phyloP scores from a whole-genome alignment of 441 rosid species.

The Adansonia grandidieri region DNA sequence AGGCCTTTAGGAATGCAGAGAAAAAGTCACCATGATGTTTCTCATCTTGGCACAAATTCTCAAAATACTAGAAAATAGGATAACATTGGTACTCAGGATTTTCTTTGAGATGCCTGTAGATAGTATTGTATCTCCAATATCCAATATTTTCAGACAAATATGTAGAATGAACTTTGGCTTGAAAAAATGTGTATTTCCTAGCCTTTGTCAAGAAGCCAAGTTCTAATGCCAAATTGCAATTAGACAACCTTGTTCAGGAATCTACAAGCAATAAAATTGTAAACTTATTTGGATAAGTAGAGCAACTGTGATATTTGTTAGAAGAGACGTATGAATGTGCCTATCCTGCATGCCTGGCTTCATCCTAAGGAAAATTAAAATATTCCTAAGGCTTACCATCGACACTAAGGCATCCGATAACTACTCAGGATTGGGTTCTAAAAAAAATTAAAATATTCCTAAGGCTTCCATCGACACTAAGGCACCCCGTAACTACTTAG shows the following conservation, averaged over 20 bases:
- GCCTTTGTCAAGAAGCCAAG: slow-evolving; percentile 95
- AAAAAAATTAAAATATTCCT: too few relatives aligned
- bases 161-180: slow-evolving; percentile 97
- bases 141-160: slow-evolving; percentile 95
- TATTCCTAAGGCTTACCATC: too few relatives aligned
- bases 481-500: too few relatives aligned
- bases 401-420: too few relatives aligned
- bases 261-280: slow-evolving; percentile 39
- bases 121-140: slow-evolving; percentile 94
- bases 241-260: slow-evolving; percentile 97
- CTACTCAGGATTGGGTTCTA: too few relatives aligned
- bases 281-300: not conserved
- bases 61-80: slow-evolving; percentile 94
- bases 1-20: slow-evolving; percentile 93
- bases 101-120: slow-evolving; percentile 83
- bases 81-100: slow-evolving; percentile 88
- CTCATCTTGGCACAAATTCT: slow-evolving; percentile 99
- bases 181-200: slow-evolving; percentile 90
- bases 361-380: slow-evolving; percentile 49
- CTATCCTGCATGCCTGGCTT: slow-evolving; percentile 99
- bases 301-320: not conserved
- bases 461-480: too few relatives aligned
- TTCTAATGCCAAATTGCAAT: slow-evolving; percentile 93
- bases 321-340: not conserved
- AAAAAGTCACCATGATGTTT: slow-evolving; percentile 98